Base-by-base conservation (phyloP, 2,329 filamentous ascomycete genomes). In the Fusarium sp. region DNA sequence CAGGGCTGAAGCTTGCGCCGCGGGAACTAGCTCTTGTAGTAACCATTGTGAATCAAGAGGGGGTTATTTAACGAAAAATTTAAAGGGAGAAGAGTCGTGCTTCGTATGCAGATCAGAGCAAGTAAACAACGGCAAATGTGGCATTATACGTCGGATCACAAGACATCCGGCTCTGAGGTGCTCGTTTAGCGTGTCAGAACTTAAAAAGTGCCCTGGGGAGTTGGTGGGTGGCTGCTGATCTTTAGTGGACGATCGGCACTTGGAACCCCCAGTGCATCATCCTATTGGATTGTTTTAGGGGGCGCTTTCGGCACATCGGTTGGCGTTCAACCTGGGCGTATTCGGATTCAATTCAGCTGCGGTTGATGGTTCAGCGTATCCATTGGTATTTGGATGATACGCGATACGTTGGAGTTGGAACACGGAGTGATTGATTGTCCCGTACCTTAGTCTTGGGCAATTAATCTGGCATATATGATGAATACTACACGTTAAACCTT, bases 1-100 rank as follows among this genome's bases (percentile, higher is more conserved):
- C 73, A 26, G 73, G 72, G 28, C 59, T 72, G 57, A 73, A 69
- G 62, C 73, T 75, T 63, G 71, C 74, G 53, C 77, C 73, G 68
- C 77, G 78, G 29, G 76, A 76, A 46, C 78, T 77, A 12, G 80
- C 71, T 68, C 80, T 77, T 10, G 80, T 82, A 60, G 69, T 80
- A 63, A 81, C 80, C 80, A 82, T 82, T 39, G 37, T 68, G n/a
- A 35, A 31, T 24, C 6, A 13, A 18, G 7, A 26, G n/a, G 15
- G n/a, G n/a, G n/a, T n/a, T n/a, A n/a, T n/a, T n/a, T n/a, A n/a
- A n/a, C 10, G 16, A 35, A 35, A 4, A 18, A 10, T 18, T 18
- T 18, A 20, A 49, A 33, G 7, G 12, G 23, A 9, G 10, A 35
- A 31, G 38, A 26, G 15, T 21, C 21, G 18, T 31, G 21, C 8